Evolutionary conservation across 1,284 basidiomycete species (phyloP).

Genomic region (Cryptococcus jaspeensis): DNA sequence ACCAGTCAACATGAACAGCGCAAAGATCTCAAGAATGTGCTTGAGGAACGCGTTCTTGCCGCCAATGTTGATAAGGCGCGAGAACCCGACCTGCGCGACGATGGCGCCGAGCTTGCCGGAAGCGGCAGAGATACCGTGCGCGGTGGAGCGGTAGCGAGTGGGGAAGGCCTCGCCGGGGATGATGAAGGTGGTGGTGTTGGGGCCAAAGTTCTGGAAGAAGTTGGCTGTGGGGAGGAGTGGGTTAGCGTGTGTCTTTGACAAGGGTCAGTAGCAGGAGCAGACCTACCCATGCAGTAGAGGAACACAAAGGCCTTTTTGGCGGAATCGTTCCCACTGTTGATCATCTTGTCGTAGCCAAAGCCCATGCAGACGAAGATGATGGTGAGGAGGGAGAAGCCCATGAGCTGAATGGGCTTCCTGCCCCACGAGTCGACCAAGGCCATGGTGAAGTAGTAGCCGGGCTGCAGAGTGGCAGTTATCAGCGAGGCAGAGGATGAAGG

Average conservation of each 20-base stretch:
- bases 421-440: slow-evolving; percentile 50
- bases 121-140: slow-evolving; percentile 80
- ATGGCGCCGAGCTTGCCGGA: slow-evolving; percentile 81
- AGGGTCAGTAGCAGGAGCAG: no score
- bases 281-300: slow-evolving; percentile 47
- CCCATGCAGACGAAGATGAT: slow-evolving; percentile 54
- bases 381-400: slow-evolving; percentile 68
- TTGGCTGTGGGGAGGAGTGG: slow-evolving; percentile 29
- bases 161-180: slow-evolving; percentile 84
- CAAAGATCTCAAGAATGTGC: slow-evolving; percentile 51
- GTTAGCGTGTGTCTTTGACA: no score
- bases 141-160: slow-evolving; percentile 78
- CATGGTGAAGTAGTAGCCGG: slow-evolving; percentile 53
- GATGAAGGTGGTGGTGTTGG: slow-evolving; percentile 77
- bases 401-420: slow-evolving; percentile 58
- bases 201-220: slow-evolving; percentile 60
- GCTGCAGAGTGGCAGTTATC: slow-evolving; percentile 14
- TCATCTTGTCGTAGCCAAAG: slow-evolving; percentile 70
- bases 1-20: slow-evolving; percentile 72
- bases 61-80: slow-evolving; percentile 65
- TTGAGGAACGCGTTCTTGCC: slow-evolving; percentile 53
- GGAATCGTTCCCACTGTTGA: slow-evolving; percentile 55
- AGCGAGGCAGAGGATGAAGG: not conserved
- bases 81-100: slow-evolving; percentile 75
- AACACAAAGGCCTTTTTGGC: slow-evolving; percentile 54